Percentiles rank a stretch among this genome's conserved stretches.
Evolutionary conservation across 2,329 filamentous ascomycete species (phyloP).

Genomic region (Incumbomyces lentus): DNA sequence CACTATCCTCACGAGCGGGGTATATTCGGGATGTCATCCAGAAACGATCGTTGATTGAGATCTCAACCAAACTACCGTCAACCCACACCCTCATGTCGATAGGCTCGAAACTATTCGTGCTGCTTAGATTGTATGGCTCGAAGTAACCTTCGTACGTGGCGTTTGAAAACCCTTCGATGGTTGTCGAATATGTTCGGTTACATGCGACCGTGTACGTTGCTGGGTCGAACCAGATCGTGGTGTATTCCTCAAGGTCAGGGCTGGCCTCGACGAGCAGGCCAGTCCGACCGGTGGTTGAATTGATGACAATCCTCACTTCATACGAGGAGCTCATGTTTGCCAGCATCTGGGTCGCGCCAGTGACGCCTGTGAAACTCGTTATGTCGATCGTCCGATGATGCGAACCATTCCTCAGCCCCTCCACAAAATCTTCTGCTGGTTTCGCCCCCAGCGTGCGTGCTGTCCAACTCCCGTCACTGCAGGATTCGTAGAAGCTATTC

Average conservation of each 20-base stretch:
- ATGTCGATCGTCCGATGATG: neutral
- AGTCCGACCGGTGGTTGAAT: constrained; percentile 3
- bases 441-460: constrained; percentile 35
- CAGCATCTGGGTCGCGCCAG: neutral
- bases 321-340: neutral
- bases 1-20: constrained; percentile 7
- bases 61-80: constrained; percentile 34
- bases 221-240: constrained; percentile 31
- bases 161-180: constrained; percentile 22
- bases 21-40: constrained; percentile 32
- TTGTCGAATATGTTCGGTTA: constrained; percentile 28
- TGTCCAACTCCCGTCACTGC: constrained; percentile 24
- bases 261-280: constrained; percentile 7
- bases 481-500: constrained; percentile 1
- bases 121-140: constrained; percentile 5
- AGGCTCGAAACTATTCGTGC: constrained; percentile 10
- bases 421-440: constrained; percentile 16
- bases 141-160: constrained; percentile 20
- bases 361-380: neutral
- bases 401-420: constrained; percentile 6
- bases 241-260: constrained; percentile 18
- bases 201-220: constrained; percentile 31
- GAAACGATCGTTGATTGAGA: constrained; percentile 36
- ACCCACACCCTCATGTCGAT: constrained; percentile 22
- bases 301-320: constrained; percentile 4